Conservation (phyloP, 2,329 filamentous ascomycete genomes). For the Cladosporium phlei region DNA sequence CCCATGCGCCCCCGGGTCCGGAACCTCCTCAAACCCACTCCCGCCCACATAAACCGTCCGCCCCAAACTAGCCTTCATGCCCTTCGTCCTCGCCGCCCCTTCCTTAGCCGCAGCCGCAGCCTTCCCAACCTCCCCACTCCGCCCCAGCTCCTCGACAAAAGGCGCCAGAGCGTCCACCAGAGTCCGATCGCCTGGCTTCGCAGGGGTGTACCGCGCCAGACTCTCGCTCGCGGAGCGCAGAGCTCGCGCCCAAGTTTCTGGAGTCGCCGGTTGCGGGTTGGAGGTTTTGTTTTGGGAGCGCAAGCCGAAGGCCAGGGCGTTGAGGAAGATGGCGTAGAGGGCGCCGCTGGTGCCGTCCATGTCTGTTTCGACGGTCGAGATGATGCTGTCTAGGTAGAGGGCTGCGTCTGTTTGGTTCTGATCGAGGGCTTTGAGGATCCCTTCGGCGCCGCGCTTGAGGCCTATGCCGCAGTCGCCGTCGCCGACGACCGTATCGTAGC, state of each 20-base stretch:
- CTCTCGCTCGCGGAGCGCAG: slow-evolving; percentile 66
- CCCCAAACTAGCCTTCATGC: slow-evolving; percentile 85
- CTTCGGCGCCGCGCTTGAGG: slow-evolving; percentile 80
- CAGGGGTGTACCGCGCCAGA: slow-evolving; percentile 80
- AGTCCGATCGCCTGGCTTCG: slow-evolving; percentile 82
- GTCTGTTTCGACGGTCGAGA: slow-evolving; percentile 59
- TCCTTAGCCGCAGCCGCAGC: slow-evolving; percentile 71
- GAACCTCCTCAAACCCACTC: slow-evolving; percentile 65
- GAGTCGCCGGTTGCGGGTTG: slow-evolving; percentile 32
- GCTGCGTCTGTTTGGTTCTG: slow-evolving; percentile 46
- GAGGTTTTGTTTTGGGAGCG: slow-evolving; percentile 46
- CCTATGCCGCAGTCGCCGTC: slow-evolving; percentile 89
- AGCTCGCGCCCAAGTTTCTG: slow-evolving; percentile 59
- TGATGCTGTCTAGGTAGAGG: slow-evolving; percentile 56
- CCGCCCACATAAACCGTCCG: slow-evolving; percentile 78
- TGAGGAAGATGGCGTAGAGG: slow-evolving; percentile 83
- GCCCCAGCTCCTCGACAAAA: slow-evolving; percentile 68
- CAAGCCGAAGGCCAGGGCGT: slow-evolving; percentile 69
- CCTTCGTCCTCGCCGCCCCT: slow-evolving; percentile 79
- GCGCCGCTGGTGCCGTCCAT: slow-evolving; percentile 77
- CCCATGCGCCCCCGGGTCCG: slow-evolving; percentile 72
- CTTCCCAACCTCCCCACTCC: slow-evolving; percentile 61
- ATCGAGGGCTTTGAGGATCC: slow-evolving; percentile 42
- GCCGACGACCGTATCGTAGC: slow-evolving; percentile 74
- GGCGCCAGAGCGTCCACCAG: slow-evolving; percentile 85